phyloP scores from a whole-genome alignment of 208 protist genomes.

The Trypanosoma scelopori region DNA sequence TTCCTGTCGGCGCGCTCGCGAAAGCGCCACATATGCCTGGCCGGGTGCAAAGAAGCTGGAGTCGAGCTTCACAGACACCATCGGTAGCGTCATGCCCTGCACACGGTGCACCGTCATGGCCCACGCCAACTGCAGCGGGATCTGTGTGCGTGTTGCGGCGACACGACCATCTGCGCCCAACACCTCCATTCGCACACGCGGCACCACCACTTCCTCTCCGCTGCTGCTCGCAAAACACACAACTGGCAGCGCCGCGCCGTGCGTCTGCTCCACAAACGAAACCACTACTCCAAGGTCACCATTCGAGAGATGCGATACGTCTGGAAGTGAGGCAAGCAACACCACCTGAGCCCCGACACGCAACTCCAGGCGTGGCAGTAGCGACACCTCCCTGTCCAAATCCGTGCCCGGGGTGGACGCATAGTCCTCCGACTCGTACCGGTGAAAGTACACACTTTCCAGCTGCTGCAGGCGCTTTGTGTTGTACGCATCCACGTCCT shows the following conservation, averaged over 20 bases:
- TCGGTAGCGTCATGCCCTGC: conserved; percentile 77
- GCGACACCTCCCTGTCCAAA: conserved; percentile 58
- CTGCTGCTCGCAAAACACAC: conserved; percentile 35
- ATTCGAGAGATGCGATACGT: conserved; percentile 38
- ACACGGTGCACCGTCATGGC: conserved; percentile 84
- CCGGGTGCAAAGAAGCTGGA: conserved; percentile 36
- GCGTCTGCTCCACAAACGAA: conserved; percentile 25
- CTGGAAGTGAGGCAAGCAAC: conserved; percentile 49
- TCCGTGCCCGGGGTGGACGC: conserved; percentile 48
- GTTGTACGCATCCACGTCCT: conserved; percentile 61
- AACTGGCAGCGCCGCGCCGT: conserved; percentile 28
- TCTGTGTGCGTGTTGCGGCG: conserved; percentile 30
- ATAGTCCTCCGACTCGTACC: conserved; percentile 79
- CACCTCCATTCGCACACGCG: conserved; percentile 36
- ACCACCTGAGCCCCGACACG: conserved; percentile 77
- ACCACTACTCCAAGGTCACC: conserved; percentile 37
- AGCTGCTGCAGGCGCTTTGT: conserved; percentile 40
- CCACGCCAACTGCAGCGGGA: conserved; percentile 89
- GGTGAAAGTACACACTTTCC: conserved; percentile 41
- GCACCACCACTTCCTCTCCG: conserved; percentile 36
- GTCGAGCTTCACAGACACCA: conserved; percentile 29
- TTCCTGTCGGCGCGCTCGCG: conserved; percentile 28
- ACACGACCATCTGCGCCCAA: conserved; percentile 15
- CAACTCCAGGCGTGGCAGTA: conserved; percentile 50
- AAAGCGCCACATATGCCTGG: conserved; percentile 43